Evolutionary conservation across 495 filamentous ascomycete species (phyloP).

Genomic region (Aspergillus saccharolyticus): DNA sequence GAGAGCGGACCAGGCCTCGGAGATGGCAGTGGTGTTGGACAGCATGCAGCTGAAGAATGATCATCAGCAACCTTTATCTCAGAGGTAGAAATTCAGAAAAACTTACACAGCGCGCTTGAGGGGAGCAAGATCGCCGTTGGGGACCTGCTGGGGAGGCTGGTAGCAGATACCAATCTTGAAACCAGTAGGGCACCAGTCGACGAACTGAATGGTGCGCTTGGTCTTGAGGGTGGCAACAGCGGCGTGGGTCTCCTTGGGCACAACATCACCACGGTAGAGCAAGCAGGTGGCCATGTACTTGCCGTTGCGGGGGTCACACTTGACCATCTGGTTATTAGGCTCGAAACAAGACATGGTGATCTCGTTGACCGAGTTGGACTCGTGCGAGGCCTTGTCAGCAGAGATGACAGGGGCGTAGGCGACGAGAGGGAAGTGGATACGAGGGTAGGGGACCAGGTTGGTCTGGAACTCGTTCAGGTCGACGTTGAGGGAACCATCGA

Average conservation of each 20-base stretch:
- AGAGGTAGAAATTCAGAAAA: not conserved
- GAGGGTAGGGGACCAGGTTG: slow-evolving; percentile 96
- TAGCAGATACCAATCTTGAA: slow-evolving; percentile 99
- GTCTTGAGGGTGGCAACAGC: slow-evolving; percentile 96
- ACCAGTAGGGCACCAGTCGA: slow-evolving; percentile 99
- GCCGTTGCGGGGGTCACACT: slow-evolving; percentile 96
- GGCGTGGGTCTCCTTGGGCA: slow-evolving; percentile 87
- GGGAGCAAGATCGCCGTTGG: slow-evolving; percentile 94
- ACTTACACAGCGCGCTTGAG: slow-evolving; percentile 96
- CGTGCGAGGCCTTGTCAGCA: slow-evolving; percentile 87
- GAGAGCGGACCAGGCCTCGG: slow-evolving; percentile 95
- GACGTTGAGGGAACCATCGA: slow-evolving; percentile 98
- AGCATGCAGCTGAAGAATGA: slow-evolving; percentile 75
- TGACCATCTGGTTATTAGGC: slow-evolving; percentile 95
- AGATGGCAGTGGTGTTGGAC: slow-evolving; percentile 98
- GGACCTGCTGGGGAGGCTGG: slow-evolving; percentile 91
- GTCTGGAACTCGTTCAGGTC: slow-evolving; percentile 99
- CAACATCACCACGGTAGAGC: slow-evolving; percentile 96
- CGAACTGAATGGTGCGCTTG: slow-evolving; percentile 97
- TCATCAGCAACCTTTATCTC: slow-evolving; percentile 16
- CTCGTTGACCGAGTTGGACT: slow-evolving; percentile 68
- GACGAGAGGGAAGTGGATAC: slow-evolving; percentile 98
- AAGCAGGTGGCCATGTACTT: slow-evolving; percentile 99
- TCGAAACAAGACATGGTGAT: slow-evolving; percentile 68
- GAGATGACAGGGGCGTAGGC: slow-evolving; percentile 94